Percentiles rank a stretch among this genome's conserved stretches.
Evolutionary conservation across 129 eudicot genomes (phyloP).

Genomic region (Flaveria trinervia): DNA sequence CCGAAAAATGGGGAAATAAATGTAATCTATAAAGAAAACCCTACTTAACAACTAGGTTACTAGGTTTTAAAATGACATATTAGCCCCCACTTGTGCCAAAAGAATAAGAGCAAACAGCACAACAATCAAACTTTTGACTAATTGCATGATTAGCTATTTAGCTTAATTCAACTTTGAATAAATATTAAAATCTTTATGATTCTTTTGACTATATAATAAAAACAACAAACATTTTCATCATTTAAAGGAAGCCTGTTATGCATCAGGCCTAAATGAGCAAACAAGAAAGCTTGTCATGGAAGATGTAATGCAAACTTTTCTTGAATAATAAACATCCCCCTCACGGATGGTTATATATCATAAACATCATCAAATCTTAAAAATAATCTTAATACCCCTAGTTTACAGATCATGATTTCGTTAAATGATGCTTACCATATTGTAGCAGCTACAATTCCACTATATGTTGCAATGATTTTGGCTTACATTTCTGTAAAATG

Average conservation of each 20-base stretch:
- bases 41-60: slow-evolving; percentile 31
- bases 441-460: slow-evolving; percentile 57
- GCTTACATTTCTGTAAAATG: slow-evolving; percentile 64
- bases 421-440: slow-evolving; percentile 50
- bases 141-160: slow-evolving; percentile 29
- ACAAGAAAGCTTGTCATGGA: slow-evolving; percentile 47
- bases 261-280: slow-evolving; percentile 26
- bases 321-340: slow-evolving; percentile 31
- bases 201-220: slow-evolving; percentile 18
- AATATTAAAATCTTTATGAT: slow-evolving; percentile 20
- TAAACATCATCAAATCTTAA: slow-evolving; percentile 11
- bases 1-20: slow-evolving; percentile 27
- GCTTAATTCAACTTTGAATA: slow-evolving; percentile 26
- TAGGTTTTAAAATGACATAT: slow-evolving; percentile 1
- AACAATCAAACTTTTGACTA: slow-evolving; percentile 45
- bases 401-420: slow-evolving; percentile 51
- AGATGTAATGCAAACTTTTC: slow-evolving; percentile 40
- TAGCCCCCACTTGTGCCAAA: slow-evolving; percentile 36
- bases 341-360: slow-evolving; percentile 24
- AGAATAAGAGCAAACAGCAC: slow-evolving; percentile 40
- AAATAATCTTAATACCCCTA: neutral
- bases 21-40: slow-evolving; percentile 38
- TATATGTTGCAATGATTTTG: slow-evolving; percentile 67
- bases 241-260: slow-evolving; percentile 30
- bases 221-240: neutral